Conservation (phyloP, 1,284 basidiomycete genomes). For the Pseudozyma hubeiensis region DNA sequence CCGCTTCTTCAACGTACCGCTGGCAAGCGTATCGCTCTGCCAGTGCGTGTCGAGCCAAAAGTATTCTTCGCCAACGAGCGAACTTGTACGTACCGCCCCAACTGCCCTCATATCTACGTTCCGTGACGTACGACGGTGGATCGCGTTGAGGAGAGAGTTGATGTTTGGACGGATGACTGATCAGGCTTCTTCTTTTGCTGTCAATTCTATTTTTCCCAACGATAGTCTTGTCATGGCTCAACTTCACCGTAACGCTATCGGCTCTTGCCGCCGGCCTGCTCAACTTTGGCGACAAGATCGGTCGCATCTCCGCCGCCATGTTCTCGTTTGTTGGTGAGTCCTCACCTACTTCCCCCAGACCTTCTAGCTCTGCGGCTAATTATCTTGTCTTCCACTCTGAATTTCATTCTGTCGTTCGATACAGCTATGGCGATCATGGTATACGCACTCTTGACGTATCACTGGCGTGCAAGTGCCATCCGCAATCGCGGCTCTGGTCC, state of each 20-base stretch:
- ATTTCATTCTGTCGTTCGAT: background rate
- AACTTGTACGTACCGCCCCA: conserved; percentile 54
- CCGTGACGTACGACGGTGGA: background rate
- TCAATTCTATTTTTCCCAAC: background rate
- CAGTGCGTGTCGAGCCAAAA: conserved; percentile 68
- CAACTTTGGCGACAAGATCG: conserved; percentile 73
- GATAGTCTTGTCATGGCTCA: conserved; percentile 69
- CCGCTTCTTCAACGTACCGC: conserved; percentile 96
- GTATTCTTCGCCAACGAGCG: conserved; percentile 69
- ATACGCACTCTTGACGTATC: conserved; percentile 93
- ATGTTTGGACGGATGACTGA: background rate
- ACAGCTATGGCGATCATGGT: conserved; percentile 95
- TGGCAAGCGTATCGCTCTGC: conserved; percentile 68
- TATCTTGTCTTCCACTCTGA: background rate
- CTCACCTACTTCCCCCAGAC: background rate
- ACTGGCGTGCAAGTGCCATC: conserved; percentile 95
- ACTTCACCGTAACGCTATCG: conserved; percentile 68
- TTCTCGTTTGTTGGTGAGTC: conserved; percentile 87
- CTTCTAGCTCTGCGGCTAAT: too few relatives aligned
- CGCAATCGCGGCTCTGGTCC: conserved; percentile 90
- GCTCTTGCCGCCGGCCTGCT: conserved; percentile 67
- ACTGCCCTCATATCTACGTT: background rate
- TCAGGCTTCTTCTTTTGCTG: background rate
- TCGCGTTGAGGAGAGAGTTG: too few relatives aligned
- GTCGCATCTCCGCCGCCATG: conserved; percentile 90